Base-by-base conservation (phyloP, 441 rosid genomes). In the Adansonia rubrostipa region DNA sequence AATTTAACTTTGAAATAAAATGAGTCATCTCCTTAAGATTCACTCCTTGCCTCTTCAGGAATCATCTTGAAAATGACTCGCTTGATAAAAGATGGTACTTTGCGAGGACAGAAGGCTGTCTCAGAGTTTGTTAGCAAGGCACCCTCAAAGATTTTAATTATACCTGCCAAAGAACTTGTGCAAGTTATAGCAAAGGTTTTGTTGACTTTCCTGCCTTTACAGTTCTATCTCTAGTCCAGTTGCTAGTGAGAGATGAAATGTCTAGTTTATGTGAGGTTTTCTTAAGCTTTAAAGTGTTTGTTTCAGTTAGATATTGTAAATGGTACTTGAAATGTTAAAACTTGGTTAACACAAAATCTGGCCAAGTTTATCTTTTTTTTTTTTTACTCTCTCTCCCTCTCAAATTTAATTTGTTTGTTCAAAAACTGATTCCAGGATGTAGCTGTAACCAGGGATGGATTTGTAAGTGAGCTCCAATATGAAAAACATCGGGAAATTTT, bases 151-250 rank as follows among this genome's bases (percentile, higher is more conserved):
- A 88, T 90, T 63, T 81, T 97, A 56, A 88, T 92, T 74, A 87
- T 96, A 80, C 93, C 90, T 75, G 95, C 93, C 15, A 90, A 89
- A 81, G 98, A 96, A 66, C 91, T 96, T 85, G 98, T 90, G 83
- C 97, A 94, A 92, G 91, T 96, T 86, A 74, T 89, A 81, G 98
- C 98, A n/a, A 91, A 94, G 98, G 99, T 96, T 83, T 75, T 76
- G 57, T 71, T 9, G 14, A 63, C 20, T 65, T 68, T 84, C 72
- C 50, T 47, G 47, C 58, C 20, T 61, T 47, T 24, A n/a, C 24
- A 60, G 47, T 70, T 48, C 69, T 15, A 28, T 45, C 45, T 5
- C 48, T 58, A 22, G 15, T 70, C 33, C 8, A 9, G 28, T 60
- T 68, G 42, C 57, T 51, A 1, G 28, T 50, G 13, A 77, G 65